Evolutionary conservation across 2,329 filamentous ascomycete species (phyloP).

Genomic region (Chaetomium sp.): DNA sequence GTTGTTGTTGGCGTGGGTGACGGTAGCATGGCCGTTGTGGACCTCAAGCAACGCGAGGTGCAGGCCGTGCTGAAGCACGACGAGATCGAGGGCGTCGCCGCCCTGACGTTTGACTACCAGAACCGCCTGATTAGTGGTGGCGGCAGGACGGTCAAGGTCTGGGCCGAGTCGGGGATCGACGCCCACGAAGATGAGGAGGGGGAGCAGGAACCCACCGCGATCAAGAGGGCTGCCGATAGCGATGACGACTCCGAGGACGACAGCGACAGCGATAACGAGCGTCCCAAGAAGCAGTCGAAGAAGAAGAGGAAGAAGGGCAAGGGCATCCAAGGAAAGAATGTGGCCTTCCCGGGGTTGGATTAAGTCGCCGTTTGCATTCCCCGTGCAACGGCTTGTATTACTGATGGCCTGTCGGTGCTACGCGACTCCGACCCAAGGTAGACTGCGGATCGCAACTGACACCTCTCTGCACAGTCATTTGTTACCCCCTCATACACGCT

Average conservation of each 20-base stretch:
- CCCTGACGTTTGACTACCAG: slow-evolving; percentile 78
- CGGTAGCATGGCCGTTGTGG: slow-evolving; percentile 75
- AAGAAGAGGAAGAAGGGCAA: slow-evolving; percentile 43
- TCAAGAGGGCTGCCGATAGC: slow-evolving; percentile 52
- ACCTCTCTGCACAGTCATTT: slow-evolving; percentile 13
- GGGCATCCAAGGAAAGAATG: slow-evolving; percentile 29
- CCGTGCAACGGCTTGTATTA: neutral
- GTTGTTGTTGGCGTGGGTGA: slow-evolving; percentile 81
- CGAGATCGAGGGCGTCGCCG: slow-evolving; percentile 82
- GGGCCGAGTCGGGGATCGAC: slow-evolving; percentile 68
- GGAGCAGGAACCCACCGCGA: slow-evolving; percentile 47
- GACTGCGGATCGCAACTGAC: slow-evolving; percentile 4
- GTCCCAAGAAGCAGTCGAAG: slow-evolving; percentile 35
- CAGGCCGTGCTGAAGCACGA: slow-evolving; percentile 73
- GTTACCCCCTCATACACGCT: neutral
- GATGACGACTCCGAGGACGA: slow-evolving; percentile 52
- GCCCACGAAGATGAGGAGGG: slow-evolving; percentile 50
- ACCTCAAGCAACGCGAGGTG: slow-evolving; percentile 73
- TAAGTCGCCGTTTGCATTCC: slow-evolving; percentile 24
- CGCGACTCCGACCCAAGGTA: neutral
- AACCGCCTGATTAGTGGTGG: slow-evolving; percentile 89
- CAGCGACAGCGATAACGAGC: slow-evolving; percentile 47
- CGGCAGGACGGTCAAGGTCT: slow-evolving; percentile 83
- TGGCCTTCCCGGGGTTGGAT: slow-evolving; percentile 41
- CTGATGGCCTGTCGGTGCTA: slow-evolving; percentile 2